Evolutionary conservation across 768 basidiomycete species (phyloP).

Genomic region (Mycena epipterygia): DNA sequence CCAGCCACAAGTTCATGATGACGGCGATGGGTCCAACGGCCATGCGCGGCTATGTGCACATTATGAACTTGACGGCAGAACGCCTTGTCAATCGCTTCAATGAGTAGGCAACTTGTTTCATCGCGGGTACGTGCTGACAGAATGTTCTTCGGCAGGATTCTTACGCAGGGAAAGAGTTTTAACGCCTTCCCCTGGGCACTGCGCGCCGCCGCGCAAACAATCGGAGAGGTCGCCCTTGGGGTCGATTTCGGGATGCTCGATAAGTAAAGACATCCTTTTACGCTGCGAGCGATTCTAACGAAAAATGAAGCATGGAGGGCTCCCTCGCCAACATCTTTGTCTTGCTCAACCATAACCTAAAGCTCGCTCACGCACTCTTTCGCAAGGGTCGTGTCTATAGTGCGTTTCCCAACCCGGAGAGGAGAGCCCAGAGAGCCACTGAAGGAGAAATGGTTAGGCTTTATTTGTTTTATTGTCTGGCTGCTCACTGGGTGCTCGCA

Average conservation of each 20-base stretch:
- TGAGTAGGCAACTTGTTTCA: not conserved
- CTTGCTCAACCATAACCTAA: slow-evolving; percentile 2
- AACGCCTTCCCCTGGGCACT: slow-evolving; percentile 27
- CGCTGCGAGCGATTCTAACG: not conserved
- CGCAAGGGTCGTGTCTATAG: slow-evolving; percentile 31
- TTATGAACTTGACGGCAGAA: slow-evolving; percentile 26
- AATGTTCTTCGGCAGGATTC: not conserved
- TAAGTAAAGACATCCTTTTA: slow-evolving; percentile 13
- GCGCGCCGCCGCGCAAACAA: slow-evolving; percentile 30
- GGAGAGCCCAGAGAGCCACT: not conserved
- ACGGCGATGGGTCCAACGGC: slow-evolving; percentile 33
- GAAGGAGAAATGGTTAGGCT: not conserved
- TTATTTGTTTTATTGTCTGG: not conserved
- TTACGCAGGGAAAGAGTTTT: slow-evolving; percentile 3
- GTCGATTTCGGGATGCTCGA: slow-evolving; percentile 29
- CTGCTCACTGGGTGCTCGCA: not conserved
- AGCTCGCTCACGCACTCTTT: slow-evolving; percentile 20
- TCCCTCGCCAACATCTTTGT: slow-evolving; percentile 14
- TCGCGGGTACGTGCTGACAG: not conserved
- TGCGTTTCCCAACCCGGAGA: slow-evolving; percentile 30
- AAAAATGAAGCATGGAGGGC: not conserved
- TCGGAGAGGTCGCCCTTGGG: slow-evolving; percentile 30
- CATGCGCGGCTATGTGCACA: slow-evolving; percentile 32
- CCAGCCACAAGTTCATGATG: slow-evolving; percentile 36
- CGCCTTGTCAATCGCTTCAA: slow-evolving; percentile 24